phyloP scores from a whole-genome alignment of 192 early-diverging fungal genomes.

The Chytriomyces sp. region DNA sequence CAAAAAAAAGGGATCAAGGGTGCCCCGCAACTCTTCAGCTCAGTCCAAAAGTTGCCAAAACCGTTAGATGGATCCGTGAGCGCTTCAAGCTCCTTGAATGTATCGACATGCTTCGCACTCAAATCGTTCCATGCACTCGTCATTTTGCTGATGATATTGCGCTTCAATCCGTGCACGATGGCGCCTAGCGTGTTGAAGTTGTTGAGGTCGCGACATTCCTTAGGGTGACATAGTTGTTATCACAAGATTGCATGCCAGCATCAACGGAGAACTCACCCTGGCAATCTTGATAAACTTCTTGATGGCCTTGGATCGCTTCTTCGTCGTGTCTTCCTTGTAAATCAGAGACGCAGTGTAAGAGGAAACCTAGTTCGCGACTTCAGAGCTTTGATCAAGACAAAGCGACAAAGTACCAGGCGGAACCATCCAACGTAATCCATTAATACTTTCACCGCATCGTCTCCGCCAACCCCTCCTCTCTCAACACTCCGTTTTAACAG shows the following conservation, averaged over 20 bases:
- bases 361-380: slow-evolving; percentile 34
- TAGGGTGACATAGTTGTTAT: neutral
- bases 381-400: neutral
- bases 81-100: slow-evolving; percentile 38
- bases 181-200: slow-evolving; percentile 54
- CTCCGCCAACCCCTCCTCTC: slow-evolving; percentile 31
- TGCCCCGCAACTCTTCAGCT: slow-evolving; percentile 39
- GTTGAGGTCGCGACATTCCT: slow-evolving; percentile 45
- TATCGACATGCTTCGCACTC: slow-evolving; percentile 47
- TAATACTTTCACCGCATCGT: slow-evolving; percentile 45
- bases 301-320: slow-evolving; percentile 47
- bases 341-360: slow-evolving; percentile 47
- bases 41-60: slow-evolving; percentile 48
- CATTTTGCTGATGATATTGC: slow-evolving; percentile 38
- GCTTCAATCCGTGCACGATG: slow-evolving; percentile 45
- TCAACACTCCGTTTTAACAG: slow-evolving; percentile 38
- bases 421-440: slow-evolving; percentile 55
- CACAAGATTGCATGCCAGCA: neutral
- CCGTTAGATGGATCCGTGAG: slow-evolving; percentile 48
- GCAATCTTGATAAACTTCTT: slow-evolving; percentile 56
- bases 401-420: slow-evolving; percentile 33
- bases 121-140: slow-evolving; percentile 52
- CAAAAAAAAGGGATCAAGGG: slow-evolving; percentile 58
- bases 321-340: slow-evolving; percentile 48
- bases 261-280: slow-evolving; percentile 18